Evolutionary conservation across 2,329 filamentous ascomycete species (phyloP).

Genomic region (Scytalidium lignicola): DNA sequence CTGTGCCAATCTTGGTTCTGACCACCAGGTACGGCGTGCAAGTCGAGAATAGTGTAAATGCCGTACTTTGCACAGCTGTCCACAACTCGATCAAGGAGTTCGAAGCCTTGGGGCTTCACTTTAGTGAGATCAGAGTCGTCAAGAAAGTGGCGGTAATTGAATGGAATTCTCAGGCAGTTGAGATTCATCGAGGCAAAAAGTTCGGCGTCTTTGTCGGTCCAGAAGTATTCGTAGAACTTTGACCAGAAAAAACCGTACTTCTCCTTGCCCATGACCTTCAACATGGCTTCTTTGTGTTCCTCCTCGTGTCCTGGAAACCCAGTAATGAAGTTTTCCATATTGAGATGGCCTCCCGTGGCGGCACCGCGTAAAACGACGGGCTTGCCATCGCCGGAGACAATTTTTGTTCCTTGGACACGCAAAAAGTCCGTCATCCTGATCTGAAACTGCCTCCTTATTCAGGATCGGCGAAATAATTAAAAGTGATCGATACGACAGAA

Average conservation of each 20-base stretch:
- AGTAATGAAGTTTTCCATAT: conserved; percentile 59
- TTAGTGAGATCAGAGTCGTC: conserved; percentile 46
- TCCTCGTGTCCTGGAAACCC: conserved; percentile 56
- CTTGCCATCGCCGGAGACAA: conserved; percentile 33
- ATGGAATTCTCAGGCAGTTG: conserved; percentile 55
- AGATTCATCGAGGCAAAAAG: conserved; percentile 51
- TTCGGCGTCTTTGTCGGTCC: conserved; percentile 51
- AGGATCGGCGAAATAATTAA: no score
- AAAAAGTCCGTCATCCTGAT: conserved; percentile 10
- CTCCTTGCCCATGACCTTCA: conserved; percentile 47
- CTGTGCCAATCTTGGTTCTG: conserved; percentile 46
- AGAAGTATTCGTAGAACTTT: conserved; percentile 45
- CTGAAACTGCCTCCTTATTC: no score
- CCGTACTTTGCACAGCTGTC: conserved; percentile 37
- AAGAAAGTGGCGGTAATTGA: conserved; percentile 55
- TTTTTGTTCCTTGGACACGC: conserved; percentile 32
- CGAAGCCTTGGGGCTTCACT: conserved; percentile 43
- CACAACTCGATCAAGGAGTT: conserved; percentile 43
- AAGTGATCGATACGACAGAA: no score
- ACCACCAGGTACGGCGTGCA: conserved; percentile 40
- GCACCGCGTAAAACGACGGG: conserved; percentile 27
- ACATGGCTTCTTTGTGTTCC: conserved; percentile 48
- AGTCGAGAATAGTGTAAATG: conserved; percentile 40
- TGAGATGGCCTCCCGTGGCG: conserved; percentile 29
- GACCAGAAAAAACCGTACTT: conserved; percentile 55